Conservation (phyloP, 2,329 filamentous ascomycete species). For the Dactylellina sp. region DNA sequence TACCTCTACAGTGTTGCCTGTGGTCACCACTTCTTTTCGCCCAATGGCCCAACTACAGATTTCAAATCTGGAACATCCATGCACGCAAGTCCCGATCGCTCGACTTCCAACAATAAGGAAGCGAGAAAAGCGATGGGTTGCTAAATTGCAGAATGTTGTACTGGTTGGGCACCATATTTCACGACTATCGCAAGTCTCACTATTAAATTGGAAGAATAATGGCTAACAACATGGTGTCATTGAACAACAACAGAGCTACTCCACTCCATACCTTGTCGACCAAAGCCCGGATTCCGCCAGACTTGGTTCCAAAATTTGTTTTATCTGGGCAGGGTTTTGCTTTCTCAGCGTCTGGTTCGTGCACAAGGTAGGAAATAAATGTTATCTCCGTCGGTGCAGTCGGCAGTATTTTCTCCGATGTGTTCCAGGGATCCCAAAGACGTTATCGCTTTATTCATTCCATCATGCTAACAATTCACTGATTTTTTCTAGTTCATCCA, state of each 20-base stretch:
- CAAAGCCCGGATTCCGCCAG: constrained; percentile 75
- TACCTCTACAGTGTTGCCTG: constrained; percentile 31
- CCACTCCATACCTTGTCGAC: constrained; percentile 83
- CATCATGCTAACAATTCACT: constrained; percentile 2
- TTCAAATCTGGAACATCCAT: constrained; percentile 16
- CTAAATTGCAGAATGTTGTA: constrained; percentile 4
- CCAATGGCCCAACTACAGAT: constrained; percentile 23
- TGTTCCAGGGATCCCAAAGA: constrained; percentile 7
- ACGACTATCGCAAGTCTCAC: constrained; percentile 8
- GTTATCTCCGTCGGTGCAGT: constrained; percentile 31
- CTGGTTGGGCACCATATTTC: not conserved
- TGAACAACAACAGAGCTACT: constrained; percentile 69
- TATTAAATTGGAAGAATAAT: constrained; percentile 11
- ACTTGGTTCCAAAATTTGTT: constrained; percentile 79
- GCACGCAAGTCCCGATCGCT: constrained; percentile 13
- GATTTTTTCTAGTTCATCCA: constrained; percentile 66
- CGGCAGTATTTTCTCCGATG: constrained; percentile 44
- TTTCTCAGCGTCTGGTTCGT: constrained; percentile 78
- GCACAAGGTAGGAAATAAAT: constrained; percentile 64
- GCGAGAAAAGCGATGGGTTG: constrained; percentile 23
- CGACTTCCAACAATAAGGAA: constrained; percentile 45
- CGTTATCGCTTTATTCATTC: not conserved
- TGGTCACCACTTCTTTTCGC: not conserved
- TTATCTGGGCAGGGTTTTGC: constrained; percentile 83
- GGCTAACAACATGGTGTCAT: constrained; percentile 16